Base-by-base conservation (phyloP, 441 rosid species). In the Capsella rubella region DNA sequence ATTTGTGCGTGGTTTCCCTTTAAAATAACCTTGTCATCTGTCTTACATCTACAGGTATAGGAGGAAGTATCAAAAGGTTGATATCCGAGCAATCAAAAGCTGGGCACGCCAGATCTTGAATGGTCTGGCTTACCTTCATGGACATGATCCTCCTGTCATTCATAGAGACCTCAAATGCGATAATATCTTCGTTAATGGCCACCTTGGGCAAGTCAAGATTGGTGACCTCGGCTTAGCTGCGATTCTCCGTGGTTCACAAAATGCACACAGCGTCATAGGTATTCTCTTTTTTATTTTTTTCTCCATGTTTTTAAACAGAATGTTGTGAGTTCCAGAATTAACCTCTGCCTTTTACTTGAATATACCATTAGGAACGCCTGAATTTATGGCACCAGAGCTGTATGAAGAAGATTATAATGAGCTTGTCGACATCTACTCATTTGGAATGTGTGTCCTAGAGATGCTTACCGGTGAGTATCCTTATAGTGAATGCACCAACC, bases 231-330 rank as follows among this genome's bases (percentile, higher is more conserved):
- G 93, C 42, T 78, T 89, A 54, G 93, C 93, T 0, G 86, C 93
- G 3, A 74, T 89, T 53, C 93, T 89, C 31, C 86, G 86, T 1
- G 82, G 71, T 8, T 84, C 93, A 4, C 86, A 83, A 34, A 86
- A 81, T 9, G 99, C 99, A 6, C 99, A 92, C 71, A 94, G 99
- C 73, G 92, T 90, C 74, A 92, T 94, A 80, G 98, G 98, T 64
- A 82, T 43, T 53, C 71, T 49, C 35, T 34, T 1, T 15, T 25
- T 14, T 28, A 47, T 49, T 49, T 57, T 3, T 69, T 32, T 37
- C 10, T 65, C 42, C 28, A 45, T 49, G 6, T 45, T 28, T 21
- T 27, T 4, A 13, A 34, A 57, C 16, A 28, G 35, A 49, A 9
- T 21, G 59, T 69, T 29, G 53, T 42, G 28, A 43, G 27, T 54